phyloP scores from a whole-genome alignment of 2,329 filamentous ascomycete genomes.

The Arthroderma sp. region DNA sequence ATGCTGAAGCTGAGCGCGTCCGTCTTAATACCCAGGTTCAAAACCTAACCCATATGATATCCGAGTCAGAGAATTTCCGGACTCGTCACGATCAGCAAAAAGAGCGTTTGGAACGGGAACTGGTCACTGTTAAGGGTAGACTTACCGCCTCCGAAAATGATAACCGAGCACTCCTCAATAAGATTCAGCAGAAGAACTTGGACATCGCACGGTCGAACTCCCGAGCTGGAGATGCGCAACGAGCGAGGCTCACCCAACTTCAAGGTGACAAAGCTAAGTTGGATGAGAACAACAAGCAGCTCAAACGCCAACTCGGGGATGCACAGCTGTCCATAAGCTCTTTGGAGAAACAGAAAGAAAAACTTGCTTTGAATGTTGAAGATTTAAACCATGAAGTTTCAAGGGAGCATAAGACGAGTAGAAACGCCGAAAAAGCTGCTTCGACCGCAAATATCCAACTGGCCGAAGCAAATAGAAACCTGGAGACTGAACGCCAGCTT shows the following conservation, averaged over 20 bases:
- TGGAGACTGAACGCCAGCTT: constrained; percentile 81
- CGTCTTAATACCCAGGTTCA: constrained; percentile 70
- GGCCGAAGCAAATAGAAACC: constrained; percentile 73
- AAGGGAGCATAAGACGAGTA: constrained; percentile 75
- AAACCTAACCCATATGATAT: constrained; percentile 71
- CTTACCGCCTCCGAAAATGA: constrained; percentile 90
- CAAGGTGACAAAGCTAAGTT: constrained; percentile 71
- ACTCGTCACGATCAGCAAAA: constrained; percentile 87
- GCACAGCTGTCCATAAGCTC: constrained; percentile 69
- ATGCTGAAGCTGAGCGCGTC: constrained; percentile 65
- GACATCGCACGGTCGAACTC: constrained; percentile 88
- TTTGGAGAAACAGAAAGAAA: constrained; percentile 88
- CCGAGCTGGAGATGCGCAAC: constrained; percentile 68
- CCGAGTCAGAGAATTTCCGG: constrained; percentile 79
- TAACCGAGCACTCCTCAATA: constrained; percentile 88
- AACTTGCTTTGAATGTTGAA: constrained; percentile 73
- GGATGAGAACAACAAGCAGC: constrained; percentile 68
- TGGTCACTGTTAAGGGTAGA: constrained; percentile 80
- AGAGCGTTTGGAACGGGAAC: constrained; percentile 78
- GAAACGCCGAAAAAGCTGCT: constrained; percentile 78
- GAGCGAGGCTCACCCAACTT: constrained; percentile 59
- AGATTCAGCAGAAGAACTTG: constrained; percentile 91
- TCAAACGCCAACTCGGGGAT: constrained; percentile 75
- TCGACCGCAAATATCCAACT: constrained; percentile 70
- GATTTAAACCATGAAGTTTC: constrained; percentile 87